Base-by-base conservation (phyloP, 345 rosid genomes). In the Balakata baccata region DNA sequence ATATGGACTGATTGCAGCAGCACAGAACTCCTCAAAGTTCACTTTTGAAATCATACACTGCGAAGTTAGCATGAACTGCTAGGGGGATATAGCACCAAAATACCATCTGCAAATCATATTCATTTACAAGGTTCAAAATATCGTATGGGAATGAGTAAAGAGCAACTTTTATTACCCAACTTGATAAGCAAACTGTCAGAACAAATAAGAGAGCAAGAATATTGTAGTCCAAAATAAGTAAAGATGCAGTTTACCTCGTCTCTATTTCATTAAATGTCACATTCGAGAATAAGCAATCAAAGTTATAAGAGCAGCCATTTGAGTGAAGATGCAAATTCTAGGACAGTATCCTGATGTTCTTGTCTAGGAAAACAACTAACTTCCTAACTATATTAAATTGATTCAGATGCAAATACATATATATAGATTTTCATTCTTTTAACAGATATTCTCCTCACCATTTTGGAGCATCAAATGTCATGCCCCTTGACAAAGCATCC, bases 11-110 rank as follows among this genome's bases (percentile, higher is more conserved):
- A 80, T 68, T 59, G 82, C 71, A n/a, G 82, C 79, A 16, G 79
- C 79, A 13, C 82, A 80, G 82, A 79, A 79, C 64, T 79, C 76
- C 34, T 75, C 78, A 0, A 79, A 75, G 58, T 53, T 72, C 73
- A 79, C 66, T 52, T 60, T 75, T 54, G 69, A 61, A 29, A 57
- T 11, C 6, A 4, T 6, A 38, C 59, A 12, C 29, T 12, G 14
- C 45, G 61, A 23, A 25, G 34, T 56, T 38, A 60, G 57, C 38
- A 23, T 50, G 11, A 11, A 23, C 11, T 6, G 3, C 9, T 49
- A 22, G 10, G 18, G 54, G 2, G 8, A 16, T 57, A 0, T 20
- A 57, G 39, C 22, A 14, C 4, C 60, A 22, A 16, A 37, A n/a
- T 39, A 11, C 22, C 3, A 3, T 29, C 3, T 22, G 49, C 46